Conservation (phyloP, 164 flowering plant genomes). For the Aristolochia fimbriata region DNA sequence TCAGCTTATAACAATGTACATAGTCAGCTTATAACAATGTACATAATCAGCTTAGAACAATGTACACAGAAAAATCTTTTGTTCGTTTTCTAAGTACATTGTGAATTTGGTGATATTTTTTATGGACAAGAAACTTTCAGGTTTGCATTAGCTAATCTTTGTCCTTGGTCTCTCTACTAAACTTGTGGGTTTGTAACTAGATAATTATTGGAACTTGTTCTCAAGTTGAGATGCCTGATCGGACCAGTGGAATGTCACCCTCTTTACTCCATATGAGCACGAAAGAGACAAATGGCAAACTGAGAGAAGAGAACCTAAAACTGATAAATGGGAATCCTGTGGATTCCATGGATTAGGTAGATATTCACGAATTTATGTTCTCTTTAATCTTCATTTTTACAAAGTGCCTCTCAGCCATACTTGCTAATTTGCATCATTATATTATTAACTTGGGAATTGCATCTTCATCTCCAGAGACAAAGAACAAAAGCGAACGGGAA, state of each 20-base stretch:
- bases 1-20: too few relatives aligned
- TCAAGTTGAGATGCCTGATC: slow-evolving; percentile 73
- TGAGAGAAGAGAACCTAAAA: slow-evolving; percentile 71
- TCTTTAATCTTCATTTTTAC: background rate
- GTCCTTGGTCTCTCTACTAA: background rate
- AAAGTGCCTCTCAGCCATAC: too few relatives aligned
- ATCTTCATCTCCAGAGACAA: slow-evolving; percentile 75
- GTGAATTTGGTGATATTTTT: slow-evolving; percentile 87
- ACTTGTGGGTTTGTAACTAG: background rate
- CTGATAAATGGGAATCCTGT: slow-evolving; percentile 78
- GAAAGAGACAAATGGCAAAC: slow-evolving; percentile 56
- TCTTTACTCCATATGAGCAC: slow-evolving; percentile 51
- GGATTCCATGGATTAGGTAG: slow-evolving; percentile 79
- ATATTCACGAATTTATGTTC: slow-evolving; percentile 7
- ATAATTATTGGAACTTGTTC: background rate
- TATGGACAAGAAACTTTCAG: slow-evolving; percentile 69
- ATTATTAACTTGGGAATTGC: background rate
- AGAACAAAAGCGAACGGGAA: slow-evolving; percentile 75
- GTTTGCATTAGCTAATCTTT: slow-evolving; percentile 20
- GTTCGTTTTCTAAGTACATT: slow-evolving; percentile 76
- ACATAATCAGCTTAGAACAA: too few relatives aligned
- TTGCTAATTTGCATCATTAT: background rate
- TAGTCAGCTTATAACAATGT: too few relatives aligned
- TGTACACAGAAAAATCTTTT: too few relatives aligned
- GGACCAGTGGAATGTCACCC: slow-evolving; percentile 30